phyloP scores from a whole-genome alignment of 441 rosid species.

The Populus trichocarpa region DNA sequence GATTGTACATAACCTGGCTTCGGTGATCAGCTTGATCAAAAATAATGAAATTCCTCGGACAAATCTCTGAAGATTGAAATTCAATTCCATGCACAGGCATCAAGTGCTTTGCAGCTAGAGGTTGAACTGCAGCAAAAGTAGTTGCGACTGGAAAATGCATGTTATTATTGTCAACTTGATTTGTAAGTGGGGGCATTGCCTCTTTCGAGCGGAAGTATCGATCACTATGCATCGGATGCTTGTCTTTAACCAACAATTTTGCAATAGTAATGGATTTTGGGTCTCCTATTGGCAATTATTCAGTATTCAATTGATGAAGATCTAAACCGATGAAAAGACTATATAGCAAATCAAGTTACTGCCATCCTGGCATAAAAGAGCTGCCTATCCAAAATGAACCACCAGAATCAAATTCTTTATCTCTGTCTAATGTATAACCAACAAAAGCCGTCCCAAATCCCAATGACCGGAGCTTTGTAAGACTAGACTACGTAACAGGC shows the following conservation, averaged over 20 bases:
- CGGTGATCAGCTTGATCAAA: constrained; percentile 65
- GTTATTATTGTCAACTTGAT: constrained; percentile 42
- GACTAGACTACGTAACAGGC: constrained; percentile 39
- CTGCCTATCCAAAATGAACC: constrained; percentile 39
- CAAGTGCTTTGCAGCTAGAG: constrained; percentile 45
- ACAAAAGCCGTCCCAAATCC: constrained; percentile 37
- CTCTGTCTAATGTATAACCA: constrained; percentile 34
- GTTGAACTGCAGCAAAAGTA: constrained; percentile 45
- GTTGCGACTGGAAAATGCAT: constrained; percentile 42
- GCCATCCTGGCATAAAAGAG: constrained; percentile 38
- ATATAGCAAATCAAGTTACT: constrained; percentile 32
- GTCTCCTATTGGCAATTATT: constrained; percentile 28
- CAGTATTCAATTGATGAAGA: constrained; percentile 25
- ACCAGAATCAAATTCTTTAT: constrained; percentile 34
- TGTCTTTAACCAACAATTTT: constrained; percentile 20
- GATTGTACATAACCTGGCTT: constrained; percentile 78
- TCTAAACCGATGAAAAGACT: constrained; percentile 29
- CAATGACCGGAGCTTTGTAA: constrained; percentile 26
- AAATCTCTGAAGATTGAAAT: constrained; percentile 67
- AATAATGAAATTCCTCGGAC: constrained; percentile 74
- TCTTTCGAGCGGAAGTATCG: constrained; percentile 27
- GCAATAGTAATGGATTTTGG: constrained; percentile 24
- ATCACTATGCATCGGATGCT: constrained; percentile 54
- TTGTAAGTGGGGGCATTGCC: constrained; percentile 35
- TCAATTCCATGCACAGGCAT: constrained; percentile 57